A percentile compares a stretch with the other conserved stretches of the same genome.
These are phyloP conservation scores for Psilocybe sp. DNA, from an alignment of 768 basidiomycete species.

Conservation along the genomic window DNA sequence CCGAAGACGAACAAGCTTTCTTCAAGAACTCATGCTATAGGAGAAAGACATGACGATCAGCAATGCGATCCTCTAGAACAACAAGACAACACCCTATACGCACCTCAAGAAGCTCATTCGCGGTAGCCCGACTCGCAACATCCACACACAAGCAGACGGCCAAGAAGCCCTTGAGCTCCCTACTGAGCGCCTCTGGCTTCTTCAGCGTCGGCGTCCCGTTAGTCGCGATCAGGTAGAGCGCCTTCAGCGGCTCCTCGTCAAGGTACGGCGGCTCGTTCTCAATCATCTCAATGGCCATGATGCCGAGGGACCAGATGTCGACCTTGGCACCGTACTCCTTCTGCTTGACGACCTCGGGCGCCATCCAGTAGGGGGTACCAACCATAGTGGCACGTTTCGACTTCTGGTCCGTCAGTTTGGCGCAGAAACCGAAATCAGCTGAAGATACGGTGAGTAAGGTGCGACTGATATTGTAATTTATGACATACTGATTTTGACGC, in stretches of 20 bases:
- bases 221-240: conserved; percentile 93
- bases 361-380: conserved; percentile 98
- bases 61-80: conserved; percentile 1
- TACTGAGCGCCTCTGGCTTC: conserved; percentile 88
- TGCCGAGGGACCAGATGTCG: conserved; percentile 95
- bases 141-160: conserved; percentile 99
- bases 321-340: conserved; percentile 97
- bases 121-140: conserved; percentile 89
- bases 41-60: conserved; percentile 9
- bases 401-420: conserved; percentile 94
- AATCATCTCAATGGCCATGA: conserved; percentile 99
- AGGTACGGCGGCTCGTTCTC: conserved; percentile 96
- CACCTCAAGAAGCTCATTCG: conserved; percentile 81
- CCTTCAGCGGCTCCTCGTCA: conserved; percentile 93
- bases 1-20: conserved; percentile 80
- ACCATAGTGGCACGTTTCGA: conserved; percentile 99
- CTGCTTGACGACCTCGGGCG: conserved; percentile 96
- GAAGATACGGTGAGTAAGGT: neutral
- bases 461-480: neutral
- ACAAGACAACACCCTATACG: conserved; percentile 22
- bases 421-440: conserved; percentile 98
- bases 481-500: conserved; percentile 93
- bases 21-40: conserved; percentile 89
- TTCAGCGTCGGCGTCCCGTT: conserved; percentile 98
- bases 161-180: conserved; percentile 93